Base-by-base conservation (phyloP, 75 land plant species). In the Ceratopteris richardii region DNA sequence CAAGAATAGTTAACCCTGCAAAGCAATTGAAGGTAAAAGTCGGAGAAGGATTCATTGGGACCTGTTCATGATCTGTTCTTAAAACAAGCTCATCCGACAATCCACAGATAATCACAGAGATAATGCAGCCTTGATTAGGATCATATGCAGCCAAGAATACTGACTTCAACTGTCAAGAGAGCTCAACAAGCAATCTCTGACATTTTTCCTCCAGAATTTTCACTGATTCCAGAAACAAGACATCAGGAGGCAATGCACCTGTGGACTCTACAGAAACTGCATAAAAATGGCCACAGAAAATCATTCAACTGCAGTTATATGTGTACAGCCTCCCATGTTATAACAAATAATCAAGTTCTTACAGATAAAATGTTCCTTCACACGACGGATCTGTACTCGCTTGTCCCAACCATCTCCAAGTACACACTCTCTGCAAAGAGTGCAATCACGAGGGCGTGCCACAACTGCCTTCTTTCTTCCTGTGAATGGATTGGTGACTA, bases 311-410 rank as follows among this genome's bases (percentile, higher is more conserved):
- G 2, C 17, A 51, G 9, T 40, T 40, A 10, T 40, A 40, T 40
- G n/a, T n/a, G n/a, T n/a, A n/a, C n/a, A n/a, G n/a, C n/a, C n/a
- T n/a, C n/a, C n/a, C n/a, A n/a, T n/a, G n/a, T n/a, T n/a, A 9
- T 33, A 3, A 33, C 9, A 9, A 33, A 46, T 6, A 46, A 5
- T 21, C 5, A 46, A 46, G 17, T 5, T 17, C 22, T 74, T 77
- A 93, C 98, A 93, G 30, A 89, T 86, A 51, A 93, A 89, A 60
- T 93, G 98, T 51, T 86, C 78, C 64, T 79, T 89, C 9, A 85
- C 80, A 55, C 98, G 95, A 25, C 81, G 68, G 18, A 93, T 16
- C 54, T 76, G 77, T 12, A 93, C 81, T 50, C 62, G 66, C 44
- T 72, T 67, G 17, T 81, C 82, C 86, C 87, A 90, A 16, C 47